A percentile compares a stretch with the other conserved stretches of the same genome.
These are phyloP conservation scores for Cajanus cajan DNA, from an alignment of 306 rosid genomes.

Conservation along the genomic window DNA sequence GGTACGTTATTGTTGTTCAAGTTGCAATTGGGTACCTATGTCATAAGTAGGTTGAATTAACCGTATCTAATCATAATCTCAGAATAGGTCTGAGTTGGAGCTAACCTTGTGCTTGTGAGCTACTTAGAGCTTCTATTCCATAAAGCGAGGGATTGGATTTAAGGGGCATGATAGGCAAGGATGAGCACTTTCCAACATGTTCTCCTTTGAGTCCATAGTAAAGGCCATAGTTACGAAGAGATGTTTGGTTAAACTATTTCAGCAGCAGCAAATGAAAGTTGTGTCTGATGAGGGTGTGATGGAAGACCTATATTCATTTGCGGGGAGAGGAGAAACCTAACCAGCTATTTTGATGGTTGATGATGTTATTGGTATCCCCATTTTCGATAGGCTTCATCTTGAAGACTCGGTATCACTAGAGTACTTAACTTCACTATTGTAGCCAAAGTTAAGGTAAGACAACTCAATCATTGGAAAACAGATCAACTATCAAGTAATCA, in stretches of 20 bases:
- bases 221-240: slow-evolving; percentile 51
- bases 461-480: slow-evolving; percentile 52
- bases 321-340: no score
- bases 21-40: no score
- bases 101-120: slow-evolving; percentile 60
- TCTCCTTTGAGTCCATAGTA: slow-evolving; percentile 53
- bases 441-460: slow-evolving; percentile 31
- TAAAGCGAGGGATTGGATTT: slow-evolving; percentile 68
- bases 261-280: slow-evolving; percentile 38
- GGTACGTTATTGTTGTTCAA: no score
- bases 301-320: slow-evolving; percentile 45
- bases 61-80: no score
- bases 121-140: slow-evolving; percentile 54
- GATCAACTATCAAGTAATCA: slow-evolving; percentile 40
- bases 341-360: no score
- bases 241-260: slow-evolving; percentile 38
- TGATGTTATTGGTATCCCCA: no score
- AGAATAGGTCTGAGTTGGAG: neutral
- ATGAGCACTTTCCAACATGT: slow-evolving; percentile 45
- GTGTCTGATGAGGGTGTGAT: slow-evolving; percentile 33
- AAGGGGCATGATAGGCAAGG: slow-evolving; percentile 59
- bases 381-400: no score
- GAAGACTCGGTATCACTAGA: neutral
- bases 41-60: no score
- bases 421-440: slow-evolving; percentile 19